Evolutionary conservation across 2,329 filamentous ascomycete species (phyloP).

Genomic region (Sphaerulina musiva): DNA sequence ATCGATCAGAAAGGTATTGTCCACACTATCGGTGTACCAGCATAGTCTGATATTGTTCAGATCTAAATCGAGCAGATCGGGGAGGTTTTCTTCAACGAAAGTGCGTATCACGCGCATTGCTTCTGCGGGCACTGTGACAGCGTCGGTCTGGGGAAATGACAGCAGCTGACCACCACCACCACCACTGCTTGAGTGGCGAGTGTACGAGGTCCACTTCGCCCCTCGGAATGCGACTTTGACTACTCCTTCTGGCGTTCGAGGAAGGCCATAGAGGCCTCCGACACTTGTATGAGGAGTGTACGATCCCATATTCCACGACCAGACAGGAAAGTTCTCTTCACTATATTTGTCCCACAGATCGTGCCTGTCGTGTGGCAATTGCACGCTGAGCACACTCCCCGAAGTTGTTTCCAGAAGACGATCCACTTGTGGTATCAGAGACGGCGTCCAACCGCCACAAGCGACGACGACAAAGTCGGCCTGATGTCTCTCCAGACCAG

Average conservation of each 20-base stretch:
- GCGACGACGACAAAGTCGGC: conserved; percentile 27
- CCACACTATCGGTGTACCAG: conserved; percentile 47
- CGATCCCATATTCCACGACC: conserved; percentile 29
- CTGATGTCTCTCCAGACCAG: conserved; percentile 40
- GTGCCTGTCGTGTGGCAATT: conserved; percentile 36
- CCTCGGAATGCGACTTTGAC: conserved; percentile 28
- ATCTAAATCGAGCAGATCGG: conserved; percentile 30
- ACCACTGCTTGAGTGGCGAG: conserved; percentile 3
- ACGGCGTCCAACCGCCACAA: conserved; percentile 28
- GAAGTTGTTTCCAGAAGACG: conserved; percentile 45
- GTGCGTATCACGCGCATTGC: conserved; percentile 23
- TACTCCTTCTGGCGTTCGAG: conserved; percentile 22
- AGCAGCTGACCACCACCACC: conserved; percentile 1
- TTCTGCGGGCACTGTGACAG: conserved; percentile 21
- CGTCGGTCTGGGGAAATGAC: conserved; percentile 21
- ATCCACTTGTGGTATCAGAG: conserved; percentile 39
- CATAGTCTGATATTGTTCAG: conserved; percentile 43
- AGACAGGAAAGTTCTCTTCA: conserved; percentile 44
- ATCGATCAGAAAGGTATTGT: conserved; percentile 29
- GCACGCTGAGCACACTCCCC: conserved; percentile 42
- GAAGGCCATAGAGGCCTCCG: conserved; percentile 25
- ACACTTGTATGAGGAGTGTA: conserved; percentile 6
- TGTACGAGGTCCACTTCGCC: conserved; percentile 26
- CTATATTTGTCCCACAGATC: conserved; percentile 40
- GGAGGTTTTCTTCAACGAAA: conserved; percentile 41